Evolutionary conservation across 352 stramenopile genomes (phyloP).

Genomic region (Phytophthora agathidicida): DNA sequence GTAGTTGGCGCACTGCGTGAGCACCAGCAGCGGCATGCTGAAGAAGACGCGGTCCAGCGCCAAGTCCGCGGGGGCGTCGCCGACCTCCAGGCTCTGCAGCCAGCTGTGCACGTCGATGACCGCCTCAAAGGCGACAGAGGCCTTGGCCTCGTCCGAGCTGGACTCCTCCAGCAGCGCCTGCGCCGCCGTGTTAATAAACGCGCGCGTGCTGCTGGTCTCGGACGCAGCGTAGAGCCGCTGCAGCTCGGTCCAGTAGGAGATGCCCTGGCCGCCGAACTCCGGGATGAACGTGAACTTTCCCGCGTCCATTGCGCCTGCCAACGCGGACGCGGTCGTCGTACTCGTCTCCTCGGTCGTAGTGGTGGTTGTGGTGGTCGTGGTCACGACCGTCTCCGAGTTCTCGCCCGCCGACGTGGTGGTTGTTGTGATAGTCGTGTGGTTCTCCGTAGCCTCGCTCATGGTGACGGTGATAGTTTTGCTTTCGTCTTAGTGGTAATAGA

Average conservation of each 20-base stretch:
- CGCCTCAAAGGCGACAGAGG: conserved; percentile 57
- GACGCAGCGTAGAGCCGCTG: conserved; percentile 47
- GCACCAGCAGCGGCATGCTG: conserved; percentile 80
- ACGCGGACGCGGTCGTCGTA: conserved; percentile 20
- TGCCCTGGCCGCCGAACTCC: conserved; percentile 77
- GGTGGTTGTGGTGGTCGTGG: conserved; percentile 22
- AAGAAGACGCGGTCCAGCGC: conserved; percentile 52
- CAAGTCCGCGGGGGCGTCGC: conserved; percentile 18
- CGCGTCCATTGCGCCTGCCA: conserved; percentile 28
- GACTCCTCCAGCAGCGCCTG: conserved; percentile 63
- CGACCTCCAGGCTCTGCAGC: conserved; percentile 43
- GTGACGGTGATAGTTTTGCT: conserved; percentile 18
- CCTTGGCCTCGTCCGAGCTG: conserved; percentile 35
- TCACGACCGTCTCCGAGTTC: conserved; percentile 35
- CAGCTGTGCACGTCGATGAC: conserved; percentile 58
- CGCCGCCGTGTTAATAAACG: conserved; percentile 53
- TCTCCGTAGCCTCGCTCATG: conserved; percentile 37
- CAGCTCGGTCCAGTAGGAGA: conserved; percentile 73
- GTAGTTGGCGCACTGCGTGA: conserved; percentile 84
- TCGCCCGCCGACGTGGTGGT: conserved; percentile 23
- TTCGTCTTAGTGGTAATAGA: conserved; percentile 6
- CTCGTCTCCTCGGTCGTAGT: conserved; percentile 18
- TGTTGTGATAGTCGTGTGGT: conserved; percentile 35
- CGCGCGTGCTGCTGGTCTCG: conserved; percentile 30
- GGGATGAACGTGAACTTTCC: conserved; percentile 43